Conservation (phyloP, 2,329 filamentous ascomycete genomes). For the Penicillium sp. region DNA sequence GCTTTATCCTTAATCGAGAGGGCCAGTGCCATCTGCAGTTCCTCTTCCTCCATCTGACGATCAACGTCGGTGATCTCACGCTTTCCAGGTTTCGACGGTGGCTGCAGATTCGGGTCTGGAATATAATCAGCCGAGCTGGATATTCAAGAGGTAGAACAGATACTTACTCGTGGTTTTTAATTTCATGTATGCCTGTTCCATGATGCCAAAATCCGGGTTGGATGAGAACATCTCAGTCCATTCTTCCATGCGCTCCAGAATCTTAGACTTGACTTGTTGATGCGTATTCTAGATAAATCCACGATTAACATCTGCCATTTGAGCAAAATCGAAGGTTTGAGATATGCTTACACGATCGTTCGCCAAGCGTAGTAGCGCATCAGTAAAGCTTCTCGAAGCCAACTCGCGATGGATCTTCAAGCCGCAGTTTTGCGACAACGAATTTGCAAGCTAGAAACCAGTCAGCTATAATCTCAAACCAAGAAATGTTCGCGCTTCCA, state of each 20-base stretch:
- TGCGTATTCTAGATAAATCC: slow-evolving; percentile 68
- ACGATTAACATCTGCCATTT: neutral
- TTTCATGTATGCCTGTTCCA: slow-evolving; percentile 90
- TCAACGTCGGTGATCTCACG: slow-evolving; percentile 85
- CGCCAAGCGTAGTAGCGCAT: slow-evolving; percentile 84
- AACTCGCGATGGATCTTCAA: slow-evolving; percentile 83
- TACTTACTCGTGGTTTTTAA: slow-evolving; percentile 67
- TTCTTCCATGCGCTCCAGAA: slow-evolving; percentile 91
- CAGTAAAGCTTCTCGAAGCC: slow-evolving; percentile 87
- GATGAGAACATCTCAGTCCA: slow-evolving; percentile 93
- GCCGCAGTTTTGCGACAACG: slow-evolving; percentile 88
- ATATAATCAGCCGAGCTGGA: slow-evolving; percentile 10
- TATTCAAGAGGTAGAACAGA: too few species aligned
- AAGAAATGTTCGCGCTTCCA: neutral
- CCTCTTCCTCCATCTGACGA: slow-evolving; percentile 92
- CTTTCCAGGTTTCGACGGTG: slow-evolving; percentile 91
- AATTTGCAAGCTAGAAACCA: slow-evolving; percentile 71
- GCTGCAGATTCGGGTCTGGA: slow-evolving; percentile 82
- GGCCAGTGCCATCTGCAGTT: slow-evolving; percentile 91
- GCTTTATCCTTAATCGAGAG: slow-evolving; percentile 86
- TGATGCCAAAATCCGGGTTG: slow-evolving; percentile 90
- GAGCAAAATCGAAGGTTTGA: neutral
- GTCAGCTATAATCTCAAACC: slow-evolving; percentile 4
- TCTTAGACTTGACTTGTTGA: slow-evolving; percentile 94
- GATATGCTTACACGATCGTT: slow-evolving; percentile 64